Base-by-base conservation (phyloP, 2,329 filamentous ascomycete genomes). In the Claviceps humidiphila region DNA sequence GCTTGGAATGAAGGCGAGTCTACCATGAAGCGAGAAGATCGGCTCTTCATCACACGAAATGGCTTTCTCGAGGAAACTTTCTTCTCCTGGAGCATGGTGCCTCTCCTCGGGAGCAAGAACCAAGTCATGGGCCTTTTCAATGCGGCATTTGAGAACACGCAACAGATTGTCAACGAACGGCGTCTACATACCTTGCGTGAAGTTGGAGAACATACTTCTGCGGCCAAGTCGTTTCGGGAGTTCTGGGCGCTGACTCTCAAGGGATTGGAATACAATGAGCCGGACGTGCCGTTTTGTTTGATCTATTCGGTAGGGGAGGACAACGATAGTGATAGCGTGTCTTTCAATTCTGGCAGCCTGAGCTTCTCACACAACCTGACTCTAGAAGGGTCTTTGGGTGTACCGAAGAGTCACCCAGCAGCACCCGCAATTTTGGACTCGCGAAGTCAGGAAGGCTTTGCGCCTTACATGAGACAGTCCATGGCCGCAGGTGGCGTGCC, bases 21-120 rank as follows among this genome's bases (percentile, higher is more conserved):
- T 0, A 87, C 82, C 0, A 87, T 89, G 84, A 90, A 89, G 64
- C 82, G 89, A 57, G 86, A 90, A 58, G 85, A 90, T 56, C 81
- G 80, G 51, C 71, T 90, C 1, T 88, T 89, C 60, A 75, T 91
- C 34, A 71, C 75, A 47, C 78, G 86, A 13, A 78, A 79, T 55
- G 78, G 81, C 1, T 87, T 78, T 55, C 66, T 87, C 1, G 85
- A 93, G 65, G 87, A 91, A 63, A 81, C 84, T 0, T 90, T 86
- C 62, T 90, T 90, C 63, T 86, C 83, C 13, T 90, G 85, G 85
- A 85, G 81, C 1, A 81, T 90, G 47, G 84, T 90, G 22, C 87
- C 87, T 0, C 74, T 90, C 56, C 78, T 90, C 2, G 86, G 85
- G 4, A 74, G 76, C 42, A 82, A 89, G 55, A 87, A 87, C 1